Percentiles rank a stretch among this genome's conserved stretches.
Conservation (phyloP, 2,329 filamentous ascomycete genomes). For the Gyromitra esculenta region DNA sequence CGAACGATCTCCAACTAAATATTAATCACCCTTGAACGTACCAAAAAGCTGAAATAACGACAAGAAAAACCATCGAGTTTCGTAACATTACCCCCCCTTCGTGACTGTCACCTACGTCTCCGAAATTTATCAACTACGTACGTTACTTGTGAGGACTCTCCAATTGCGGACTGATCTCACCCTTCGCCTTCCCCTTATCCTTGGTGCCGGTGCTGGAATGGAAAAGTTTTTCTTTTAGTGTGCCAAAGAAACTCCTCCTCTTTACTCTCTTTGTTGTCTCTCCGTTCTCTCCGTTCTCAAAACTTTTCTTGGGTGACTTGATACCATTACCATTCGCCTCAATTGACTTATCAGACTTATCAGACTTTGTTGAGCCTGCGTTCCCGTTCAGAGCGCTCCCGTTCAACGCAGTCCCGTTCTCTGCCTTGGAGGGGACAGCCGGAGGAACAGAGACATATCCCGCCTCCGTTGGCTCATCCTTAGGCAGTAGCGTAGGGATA, state of each 20-base stretch:
- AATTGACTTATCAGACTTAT: slow-evolving; percentile 27
- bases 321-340: slow-evolving; percentile 49
- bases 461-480: slow-evolving; percentile 53
- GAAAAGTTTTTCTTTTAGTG: slow-evolving; percentile 66
- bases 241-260: slow-evolving; percentile 60
- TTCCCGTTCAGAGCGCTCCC: slow-evolving; percentile 48
- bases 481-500: slow-evolving; percentile 57
- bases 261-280: slow-evolving; percentile 59
- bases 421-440: slow-evolving; percentile 54
- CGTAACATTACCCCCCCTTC: slow-evolving; percentile 53
- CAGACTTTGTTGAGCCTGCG: slow-evolving; percentile 34
- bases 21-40: slow-evolving; percentile 51
- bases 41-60: slow-evolving; percentile 53
- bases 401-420: slow-evolving; percentile 51
- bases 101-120: slow-evolving; percentile 51
- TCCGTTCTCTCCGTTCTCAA: slow-evolving; percentile 56
- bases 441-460: slow-evolving; percentile 48
- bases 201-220: slow-evolving; percentile 55
- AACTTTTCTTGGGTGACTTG: slow-evolving; percentile 47
- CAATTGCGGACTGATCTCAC: slow-evolving; percentile 53
- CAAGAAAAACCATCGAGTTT: slow-evolving; percentile 53
- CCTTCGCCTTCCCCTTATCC: slow-evolving; percentile 56
- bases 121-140: slow-evolving; percentile 53
- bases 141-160: slow-evolving; percentile 51
- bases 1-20: slow-evolving; percentile 42